A percentile compares a stretch with the other conserved stretches of the same genome.
phyloP scores from a whole-genome alignment of 257 asterid species.

The Prunella vulgaris region DNA sequence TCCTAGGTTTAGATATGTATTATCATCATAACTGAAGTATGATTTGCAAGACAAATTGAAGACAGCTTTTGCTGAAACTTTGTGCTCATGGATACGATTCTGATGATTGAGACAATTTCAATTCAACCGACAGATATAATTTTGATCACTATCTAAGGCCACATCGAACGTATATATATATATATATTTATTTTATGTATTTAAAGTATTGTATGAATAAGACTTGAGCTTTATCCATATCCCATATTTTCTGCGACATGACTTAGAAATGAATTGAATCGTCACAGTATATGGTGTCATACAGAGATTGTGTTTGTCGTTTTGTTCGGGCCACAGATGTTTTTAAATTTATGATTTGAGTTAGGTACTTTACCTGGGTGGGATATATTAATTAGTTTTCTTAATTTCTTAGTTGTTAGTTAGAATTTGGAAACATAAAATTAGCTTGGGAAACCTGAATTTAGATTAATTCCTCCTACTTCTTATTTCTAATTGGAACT shows the following conservation, averaged over 20 bases:
- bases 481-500: too few relatives aligned
- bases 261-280: background rate
- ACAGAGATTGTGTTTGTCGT: background rate
- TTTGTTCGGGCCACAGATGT: background rate
- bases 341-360: background rate
- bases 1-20: background rate
- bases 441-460: too few relatives aligned
- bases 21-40: background rate
- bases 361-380: background rate
- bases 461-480: too few relatives aligned
- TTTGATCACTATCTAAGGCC: background rate
- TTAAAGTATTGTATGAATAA: background rate
- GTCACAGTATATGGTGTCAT: background rate
- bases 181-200: background rate
- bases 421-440: too few relatives aligned
- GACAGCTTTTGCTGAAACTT: background rate
- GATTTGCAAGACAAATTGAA: background rate
- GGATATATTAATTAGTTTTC: background rate
- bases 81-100: background rate
- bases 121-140: background rate
- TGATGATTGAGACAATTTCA: background rate
- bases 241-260: background rate
- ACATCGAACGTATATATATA: background rate
- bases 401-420: too few relatives aligned
- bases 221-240: slow-evolving; percentile 5